Base-by-base conservation (phyloP, 345 rosid species). In the Triadica sebifera region DNA sequence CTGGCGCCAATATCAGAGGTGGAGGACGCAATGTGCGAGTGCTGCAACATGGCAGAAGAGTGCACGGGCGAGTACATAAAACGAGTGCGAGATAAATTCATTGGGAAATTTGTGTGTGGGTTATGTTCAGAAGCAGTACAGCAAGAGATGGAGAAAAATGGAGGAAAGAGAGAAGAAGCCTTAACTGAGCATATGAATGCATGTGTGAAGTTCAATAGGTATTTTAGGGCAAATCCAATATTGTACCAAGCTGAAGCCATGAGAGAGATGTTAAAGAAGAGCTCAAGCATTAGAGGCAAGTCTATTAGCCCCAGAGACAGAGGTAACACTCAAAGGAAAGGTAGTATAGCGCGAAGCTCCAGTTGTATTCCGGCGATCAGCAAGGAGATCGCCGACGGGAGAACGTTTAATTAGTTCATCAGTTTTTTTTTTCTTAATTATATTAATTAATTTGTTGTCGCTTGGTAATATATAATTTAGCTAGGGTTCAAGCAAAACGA, bases 41-140 rank as follows among this genome's bases (percentile, higher is more conserved):
- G 86, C 64, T 78, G 87, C 12, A 81, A 82, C 46, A 80, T 85
- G 50, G 60, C 72, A 0, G 87, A 85, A 63, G 87, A 85, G 77
- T 85, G 82, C 79, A 85, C 87, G 0, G 74, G 65, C 0, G 78
- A 57, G 34, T 82, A 82, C 72, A 78, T 82, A 25, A 80, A 78
- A 52, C 61, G 19, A 0, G 79, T 80, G 43, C 66, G 79, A 0
- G 79, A 74, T 24, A 63, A 71, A 69, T 74, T 65, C 61, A 46
- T 43, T 24, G 81, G 78, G 25, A 74, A 74, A 62, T 68, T 70
- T 15, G 38, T 85, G 7, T 85, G 85, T 16, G 87, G 87, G 58
- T 50, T 85, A 61, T 85, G 87, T 8, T 73, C 79, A 1, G 87
- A 80, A 74, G 85, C 85, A 0, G 77, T 80, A 8, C 66, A 71